These are phyloP conservation scores for Solanum corneliomulleri DNA, from an alignment of 257 asterid genomes.

Conservation along the genomic window DNA sequence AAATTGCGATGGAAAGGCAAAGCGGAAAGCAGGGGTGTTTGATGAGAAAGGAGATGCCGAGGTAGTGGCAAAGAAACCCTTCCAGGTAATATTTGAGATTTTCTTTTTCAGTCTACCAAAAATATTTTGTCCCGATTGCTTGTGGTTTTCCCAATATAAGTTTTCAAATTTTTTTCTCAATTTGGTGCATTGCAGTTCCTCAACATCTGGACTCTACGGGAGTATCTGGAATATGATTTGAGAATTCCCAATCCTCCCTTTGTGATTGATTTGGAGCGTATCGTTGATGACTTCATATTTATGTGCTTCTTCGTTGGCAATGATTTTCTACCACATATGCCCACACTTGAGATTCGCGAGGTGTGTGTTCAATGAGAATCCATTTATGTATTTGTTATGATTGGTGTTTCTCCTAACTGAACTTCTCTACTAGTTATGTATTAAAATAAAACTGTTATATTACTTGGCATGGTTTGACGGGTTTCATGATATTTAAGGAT, in stretches of 20 bases:
- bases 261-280: constrained; percentile 32
- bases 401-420: not conserved
- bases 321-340: constrained; percentile 59
- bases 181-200: constrained; percentile 26
- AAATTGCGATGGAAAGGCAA: constrained; percentile 80
- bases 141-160: not conserved
- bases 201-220: constrained; percentile 39
- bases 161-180: not conserved
- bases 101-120: not conserved
- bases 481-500: not conserved
- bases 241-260: constrained; percentile 16
- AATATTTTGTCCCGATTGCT: not conserved
- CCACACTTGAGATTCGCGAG: constrained; percentile 48
- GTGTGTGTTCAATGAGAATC: constrained; percentile 6
- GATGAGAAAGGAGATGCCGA: constrained; percentile 86
- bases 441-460: not conserved
- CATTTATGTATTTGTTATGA: not conserved
- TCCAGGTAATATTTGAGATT: constrained; percentile 43
- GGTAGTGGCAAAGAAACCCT: constrained; percentile 74
- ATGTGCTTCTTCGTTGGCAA: constrained; percentile 63
- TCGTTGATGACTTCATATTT: constrained; percentile 49
- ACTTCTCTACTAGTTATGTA: not conserved
- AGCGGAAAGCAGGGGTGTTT: constrained; percentile 89
- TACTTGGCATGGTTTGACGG: not conserved
- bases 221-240: constrained; percentile 43